Base-by-base conservation (phyloP, 208 protist species). In the Leptomonas seymouri region DNA sequence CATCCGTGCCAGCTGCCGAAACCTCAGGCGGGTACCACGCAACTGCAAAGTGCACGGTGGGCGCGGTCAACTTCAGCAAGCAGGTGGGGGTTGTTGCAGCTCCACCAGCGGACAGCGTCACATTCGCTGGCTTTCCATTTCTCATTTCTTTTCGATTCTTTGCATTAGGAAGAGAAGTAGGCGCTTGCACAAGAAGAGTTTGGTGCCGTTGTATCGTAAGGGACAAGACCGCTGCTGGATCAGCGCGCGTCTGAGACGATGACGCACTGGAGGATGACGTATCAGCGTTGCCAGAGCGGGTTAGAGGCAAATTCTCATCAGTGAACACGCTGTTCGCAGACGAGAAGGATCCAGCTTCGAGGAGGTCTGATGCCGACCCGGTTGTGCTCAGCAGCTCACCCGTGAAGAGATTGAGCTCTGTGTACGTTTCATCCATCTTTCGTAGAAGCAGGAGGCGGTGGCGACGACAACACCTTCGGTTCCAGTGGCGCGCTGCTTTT, bases 321-420 rank as follows among this genome's bases (percentile, higher is more conserved):
- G 34, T 39, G 34, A 51, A 21, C 7, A 3, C 11, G 9, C 50
- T 25, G n/a, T 49, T 41, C 23, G 42, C 20, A 2, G 31, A 34
- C 7, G 34, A 23, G 20, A 21, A 39, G 1, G 56, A 28, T 4
- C 42, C 50, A 8, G 58, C 39, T 1, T 20, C 56, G 25, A 64
- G 46, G 31, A 44, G 39, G 31, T 48, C 30, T 0, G 30, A 25
- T 2, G 50, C 28, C 28, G 51, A 4, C 7, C 25, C 8, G 20
- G 51, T 28, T 14, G 8, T 34, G 20, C 18, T 31, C 25, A 67
- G 42, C n/a, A 49, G 49, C 48, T 57, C 53, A 12, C 85, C 85
- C 0, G 81, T 81, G 45, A 65, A 31, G 1, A 90, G 70, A 48
- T 86, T 66, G 18, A 87, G 18, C 67, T 90, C 85, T 14, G 18